Conservation (phyloP, 2,329 filamentous ascomycete species). For the Onygenales sp. region DNA sequence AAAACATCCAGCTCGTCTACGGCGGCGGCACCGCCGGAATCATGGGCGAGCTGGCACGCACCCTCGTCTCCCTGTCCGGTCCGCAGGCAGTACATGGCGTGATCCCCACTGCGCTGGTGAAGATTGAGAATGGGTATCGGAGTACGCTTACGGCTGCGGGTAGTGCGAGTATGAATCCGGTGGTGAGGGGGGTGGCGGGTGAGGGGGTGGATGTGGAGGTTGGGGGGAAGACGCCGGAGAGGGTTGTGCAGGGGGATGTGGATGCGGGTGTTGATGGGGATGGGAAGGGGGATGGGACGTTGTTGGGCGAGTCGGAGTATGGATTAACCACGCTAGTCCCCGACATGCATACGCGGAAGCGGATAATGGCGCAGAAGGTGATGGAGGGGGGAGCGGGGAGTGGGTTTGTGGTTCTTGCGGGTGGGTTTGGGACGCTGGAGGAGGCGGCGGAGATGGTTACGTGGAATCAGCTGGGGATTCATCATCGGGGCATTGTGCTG, state of each 20-base stretch:
- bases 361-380: slow-evolving; percentile 84
- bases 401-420: slow-evolving; percentile 80
- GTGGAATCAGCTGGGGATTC: slow-evolving; percentile 96
- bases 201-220: not conserved
- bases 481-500: slow-evolving; percentile 66
- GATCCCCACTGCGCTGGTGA: slow-evolving; percentile 77
- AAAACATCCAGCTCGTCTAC: slow-evolving; percentile 79
- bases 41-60: slow-evolving; percentile 89
- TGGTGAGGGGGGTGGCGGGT: slow-evolving; percentile 26
- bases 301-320: slow-evolving; percentile 44
- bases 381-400: slow-evolving; percentile 69
- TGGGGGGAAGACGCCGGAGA: slow-evolving; percentile 35
- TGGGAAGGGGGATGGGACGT: slow-evolving; percentile 12
- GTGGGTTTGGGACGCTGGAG: slow-evolving; percentile 91
- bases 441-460: slow-evolving; percentile 89
- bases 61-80: slow-evolving; percentile 72
- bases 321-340: slow-evolving; percentile 79
- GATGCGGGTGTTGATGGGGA: slow-evolving; percentile 37
- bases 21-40: slow-evolving; percentile 89
- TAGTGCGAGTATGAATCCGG: not conserved
- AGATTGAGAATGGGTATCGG: slow-evolving; percentile 49
- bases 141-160: slow-evolving; percentile 4
- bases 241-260: slow-evolving; percentile 34
- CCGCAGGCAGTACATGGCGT: slow-evolving; percentile 81
- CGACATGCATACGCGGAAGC: slow-evolving; percentile 95